phyloP scores from a whole-genome alignment of 192 early-diverging fungal species.

The Mortierella alpina region DNA sequence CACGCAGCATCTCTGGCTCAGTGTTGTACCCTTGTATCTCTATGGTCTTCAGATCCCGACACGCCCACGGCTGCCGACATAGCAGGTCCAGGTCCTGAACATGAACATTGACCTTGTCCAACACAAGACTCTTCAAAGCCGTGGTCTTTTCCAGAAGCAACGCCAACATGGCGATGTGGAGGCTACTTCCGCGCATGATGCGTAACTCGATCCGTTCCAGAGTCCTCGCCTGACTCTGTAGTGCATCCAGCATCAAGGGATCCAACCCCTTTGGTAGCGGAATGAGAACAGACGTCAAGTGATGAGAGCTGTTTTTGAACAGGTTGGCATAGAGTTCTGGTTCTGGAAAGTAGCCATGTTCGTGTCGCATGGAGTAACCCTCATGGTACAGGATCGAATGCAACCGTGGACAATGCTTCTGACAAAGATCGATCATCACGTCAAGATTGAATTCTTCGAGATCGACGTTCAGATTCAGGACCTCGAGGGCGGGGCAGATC shows the following conservation, averaged over 20 bases:
- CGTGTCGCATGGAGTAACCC: slow-evolving; percentile 11
- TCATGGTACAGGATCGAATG: neutral
- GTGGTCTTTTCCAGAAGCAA: neutral
- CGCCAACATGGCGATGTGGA: neutral
- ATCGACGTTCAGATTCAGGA: slow-evolving; percentile 13
- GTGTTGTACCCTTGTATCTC: neutral
- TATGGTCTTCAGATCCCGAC: neutral
- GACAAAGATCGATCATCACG: neutral
- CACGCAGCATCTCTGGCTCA: neutral
- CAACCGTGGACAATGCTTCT: slow-evolving; percentile 10
- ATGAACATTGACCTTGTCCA: neutral
- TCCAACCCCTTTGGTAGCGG: neutral
- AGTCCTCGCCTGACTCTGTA: slow-evolving; percentile 1
- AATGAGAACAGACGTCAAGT: neutral
- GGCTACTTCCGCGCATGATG: neutral
- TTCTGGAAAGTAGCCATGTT: slow-evolving; percentile 11
- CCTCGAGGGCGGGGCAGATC: slow-evolving; percentile 4
- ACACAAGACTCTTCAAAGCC: neutral
- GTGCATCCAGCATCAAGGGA: neutral
- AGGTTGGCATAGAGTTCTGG: slow-evolving; percentile 1
- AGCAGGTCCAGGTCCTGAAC: neutral
- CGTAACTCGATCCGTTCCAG: neutral
- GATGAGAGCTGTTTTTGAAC: slow-evolving; percentile 1
- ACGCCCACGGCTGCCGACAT: neutral
- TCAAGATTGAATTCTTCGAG: slow-evolving; percentile 5